These are phyloP conservation scores for Phytophthora europaea DNA, from an alignment of 352 stramenopile species.

Conservation along the genomic window DNA sequence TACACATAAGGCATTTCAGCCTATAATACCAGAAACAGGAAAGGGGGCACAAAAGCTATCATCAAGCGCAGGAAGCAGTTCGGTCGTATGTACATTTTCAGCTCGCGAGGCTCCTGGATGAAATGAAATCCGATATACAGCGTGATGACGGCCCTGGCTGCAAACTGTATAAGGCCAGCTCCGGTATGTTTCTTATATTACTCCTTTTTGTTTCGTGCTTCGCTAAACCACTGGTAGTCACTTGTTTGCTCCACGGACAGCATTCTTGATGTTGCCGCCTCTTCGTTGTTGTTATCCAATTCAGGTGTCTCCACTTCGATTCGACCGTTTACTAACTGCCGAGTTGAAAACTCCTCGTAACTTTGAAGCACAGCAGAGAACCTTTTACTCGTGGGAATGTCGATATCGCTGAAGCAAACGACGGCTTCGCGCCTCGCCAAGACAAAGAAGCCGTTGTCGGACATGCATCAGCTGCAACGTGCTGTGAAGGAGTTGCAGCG, in stretches of 20 bases:
- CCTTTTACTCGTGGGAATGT: constrained; percentile 37
- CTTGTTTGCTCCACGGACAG: background rate
- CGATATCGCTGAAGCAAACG: constrained; percentile 54
- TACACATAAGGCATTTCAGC: constrained; percentile 64
- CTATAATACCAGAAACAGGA: constrained; percentile 27
- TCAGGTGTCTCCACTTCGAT: constrained; percentile 10
- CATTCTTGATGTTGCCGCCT: background rate
- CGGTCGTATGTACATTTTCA: constrained; percentile 35
- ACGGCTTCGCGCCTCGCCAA: constrained; percentile 78
- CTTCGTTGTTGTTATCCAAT: constrained; percentile 23
- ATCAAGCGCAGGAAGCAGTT: constrained; percentile 25
- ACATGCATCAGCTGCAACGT: constrained; percentile 85
- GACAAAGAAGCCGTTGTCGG: constrained; percentile 81
- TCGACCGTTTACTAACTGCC: constrained; percentile 29
- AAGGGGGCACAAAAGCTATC: constrained; percentile 25
- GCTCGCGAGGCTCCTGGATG: constrained; percentile 13
- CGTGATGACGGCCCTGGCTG: constrained; percentile 10
- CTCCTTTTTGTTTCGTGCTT: background rate
- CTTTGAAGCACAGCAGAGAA: constrained; percentile 16
- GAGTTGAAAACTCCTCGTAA: constrained; percentile 34
- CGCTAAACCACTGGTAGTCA: constrained; percentile 16
- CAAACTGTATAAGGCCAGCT: constrained; percentile 10
- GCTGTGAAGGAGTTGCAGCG: constrained; percentile 83
- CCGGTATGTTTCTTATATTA: constrained; percentile 19
- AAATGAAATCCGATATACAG: constrained; percentile 29